These are phyloP conservation scores for Colletotrichum higginsianum DNA, from an alignment of 2,329 filamentous ascomycete genomes.

Conservation along the genomic window DNA sequence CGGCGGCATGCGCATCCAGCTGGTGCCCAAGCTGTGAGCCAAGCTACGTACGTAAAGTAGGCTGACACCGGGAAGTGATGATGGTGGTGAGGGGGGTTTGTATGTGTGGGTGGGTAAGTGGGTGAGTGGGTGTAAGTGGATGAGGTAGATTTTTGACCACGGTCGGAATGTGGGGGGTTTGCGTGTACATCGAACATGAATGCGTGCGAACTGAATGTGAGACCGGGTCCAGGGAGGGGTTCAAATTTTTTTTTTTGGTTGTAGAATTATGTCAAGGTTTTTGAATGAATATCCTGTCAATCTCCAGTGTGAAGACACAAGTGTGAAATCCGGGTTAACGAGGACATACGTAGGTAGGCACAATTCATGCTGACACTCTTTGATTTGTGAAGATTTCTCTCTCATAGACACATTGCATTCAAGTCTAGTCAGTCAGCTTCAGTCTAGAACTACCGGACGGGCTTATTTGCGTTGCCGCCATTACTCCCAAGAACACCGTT, in stretches of 20 bases:
- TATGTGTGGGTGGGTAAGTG: background rate
- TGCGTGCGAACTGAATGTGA: background rate
- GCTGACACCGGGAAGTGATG: background rate
- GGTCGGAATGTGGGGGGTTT: conserved; percentile 5
- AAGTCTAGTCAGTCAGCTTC: conserved; percentile 22
- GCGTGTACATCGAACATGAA: conserved; percentile 1
- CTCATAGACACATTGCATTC: conserved; percentile 18
- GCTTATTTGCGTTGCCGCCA: conserved; percentile 16
- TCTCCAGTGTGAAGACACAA: background rate
- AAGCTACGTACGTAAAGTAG: background rate
- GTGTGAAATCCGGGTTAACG: background rate
- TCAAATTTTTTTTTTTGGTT: background rate
- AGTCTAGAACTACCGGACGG: conserved; percentile 15
- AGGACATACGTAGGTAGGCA: no score
- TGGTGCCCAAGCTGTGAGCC: conserved; percentile 67
- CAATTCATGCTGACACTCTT: background rate
- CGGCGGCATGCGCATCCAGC: conserved; percentile 66
- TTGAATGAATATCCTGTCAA: background rate
- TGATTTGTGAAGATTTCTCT: background rate
- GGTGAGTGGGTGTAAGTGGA: background rate
- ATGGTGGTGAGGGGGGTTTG: background rate
- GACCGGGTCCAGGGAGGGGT: background rate
- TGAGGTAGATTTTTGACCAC: background rate
- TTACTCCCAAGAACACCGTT: conserved; percentile 36
- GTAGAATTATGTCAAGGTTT: background rate